These are phyloP conservation scores for Dovyalis caffra DNA, from an alignment of 345 rosid species.

Conservation along the genomic window DNA sequence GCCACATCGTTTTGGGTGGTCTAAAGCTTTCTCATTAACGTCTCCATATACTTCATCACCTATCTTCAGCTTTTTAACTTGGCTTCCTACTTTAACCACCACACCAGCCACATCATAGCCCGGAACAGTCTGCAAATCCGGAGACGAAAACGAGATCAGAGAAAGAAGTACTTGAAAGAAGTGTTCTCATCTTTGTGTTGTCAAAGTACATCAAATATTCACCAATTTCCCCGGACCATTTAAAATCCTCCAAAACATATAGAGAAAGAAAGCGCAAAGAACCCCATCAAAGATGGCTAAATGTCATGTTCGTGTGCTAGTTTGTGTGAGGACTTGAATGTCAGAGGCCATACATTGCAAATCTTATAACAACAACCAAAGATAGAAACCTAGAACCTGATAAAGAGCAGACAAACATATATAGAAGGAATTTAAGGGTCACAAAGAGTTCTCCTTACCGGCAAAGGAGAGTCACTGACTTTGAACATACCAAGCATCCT, in stretches of 20 bases:
- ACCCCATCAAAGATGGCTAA: too few relatives aligned
- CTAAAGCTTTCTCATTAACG: slow-evolving; percentile 4
- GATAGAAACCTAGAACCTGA: too few relatives aligned
- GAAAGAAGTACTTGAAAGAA: neutral
- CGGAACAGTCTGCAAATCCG: slow-evolving; percentile 6
- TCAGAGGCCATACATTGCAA: too few relatives aligned
- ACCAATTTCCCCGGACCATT: neutral
- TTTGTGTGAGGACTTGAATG: too few relatives aligned
- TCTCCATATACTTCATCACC: slow-evolving; percentile 30
- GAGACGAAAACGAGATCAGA: too few relatives aligned
- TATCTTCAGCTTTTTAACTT: slow-evolving; percentile 14
- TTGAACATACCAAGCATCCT: slow-evolving; percentile 10
- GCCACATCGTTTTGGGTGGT: slow-evolving; percentile 9
- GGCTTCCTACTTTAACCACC: slow-evolving; percentile 21
- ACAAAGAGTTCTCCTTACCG: slow-evolving; percentile 1
- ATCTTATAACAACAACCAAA: too few relatives aligned
- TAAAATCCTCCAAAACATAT: neutral
- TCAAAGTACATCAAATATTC: neutral
- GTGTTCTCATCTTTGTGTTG: neutral
- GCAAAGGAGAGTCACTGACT: slow-evolving; percentile 4
- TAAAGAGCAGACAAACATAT: neutral
- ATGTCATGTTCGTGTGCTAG: too few relatives aligned
- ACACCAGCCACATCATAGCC: slow-evolving; percentile 28
- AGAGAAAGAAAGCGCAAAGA: too few relatives aligned
- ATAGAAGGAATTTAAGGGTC: neutral